Base-by-base conservation (phyloP, 2,329 filamentous ascomycete genomes). In the Venturia aucupariae region DNA sequence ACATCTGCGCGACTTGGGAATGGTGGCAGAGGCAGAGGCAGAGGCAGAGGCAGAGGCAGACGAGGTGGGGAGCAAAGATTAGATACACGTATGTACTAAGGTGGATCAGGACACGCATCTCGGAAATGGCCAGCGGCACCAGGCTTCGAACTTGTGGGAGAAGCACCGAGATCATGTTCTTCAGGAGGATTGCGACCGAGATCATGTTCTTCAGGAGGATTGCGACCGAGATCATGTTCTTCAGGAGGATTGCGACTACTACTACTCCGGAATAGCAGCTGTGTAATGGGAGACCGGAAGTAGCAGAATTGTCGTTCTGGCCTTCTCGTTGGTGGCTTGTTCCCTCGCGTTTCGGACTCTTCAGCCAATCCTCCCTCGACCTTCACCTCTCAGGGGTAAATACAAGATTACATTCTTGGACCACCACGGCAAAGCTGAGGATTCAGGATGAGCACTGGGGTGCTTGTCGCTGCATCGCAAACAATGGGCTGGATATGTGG, bases 1-100 rank as follows among this genome's bases (percentile, higher is more conserved):
- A 35, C 48, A 35, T 32, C 19, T 57, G 51, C 30, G 51, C 51
- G 51, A n/a, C 51, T 35, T 57, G n/a, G 35, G n/a, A n/a, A n/a
- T n/a, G n/a, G n/a, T n/a, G n/a, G n/a, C n/a, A n/a, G n/a, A n/a
- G n/a, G n/a, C n/a, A n/a, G n/a, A n/a, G n/a, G n/a, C n/a, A n/a
- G n/a, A n/a, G n/a, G n/a, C n/a, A n/a, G n/a, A n/a, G n/a, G n/a
- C n/a, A n/a, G n/a, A n/a, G 51, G 51, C 15, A 57, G 51, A 57
- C 10, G 51, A 57, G 51, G 30, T 57, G 51, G 27, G 51, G 51
- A 57, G 27, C 35, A 30, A 57, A 57, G n/a, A 57, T 57, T 57
- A 35, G 27, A 8, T n/a, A 7, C 51, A 35, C 30, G n/a, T n/a
- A n/a, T 57, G 27, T 30, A 30, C 51, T 57, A n/a, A n/a, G n/a